A percentile compares a stretch with the other conserved stretches of the same genome.
Evolutionary conservation across 768 basidiomycete genomes (phyloP).

Genomic region (Mycena epipterygia): DNA sequence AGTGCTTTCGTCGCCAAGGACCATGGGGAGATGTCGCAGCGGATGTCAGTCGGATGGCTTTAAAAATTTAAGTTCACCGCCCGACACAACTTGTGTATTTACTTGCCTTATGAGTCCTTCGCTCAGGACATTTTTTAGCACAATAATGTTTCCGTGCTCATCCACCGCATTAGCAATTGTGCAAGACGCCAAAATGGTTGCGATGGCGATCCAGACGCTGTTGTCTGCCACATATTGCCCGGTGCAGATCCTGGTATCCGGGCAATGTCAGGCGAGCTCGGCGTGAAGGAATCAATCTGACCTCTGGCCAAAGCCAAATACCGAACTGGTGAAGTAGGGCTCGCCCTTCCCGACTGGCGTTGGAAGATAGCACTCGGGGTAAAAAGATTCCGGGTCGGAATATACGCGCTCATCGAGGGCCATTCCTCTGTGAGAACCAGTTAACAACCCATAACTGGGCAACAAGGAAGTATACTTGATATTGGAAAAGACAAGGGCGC

Average conservation of each 20-base stretch:
- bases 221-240: slow-evolving; percentile 62
- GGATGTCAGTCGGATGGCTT: slow-evolving; percentile 29
- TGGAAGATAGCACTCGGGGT: slow-evolving; percentile 43
- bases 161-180: slow-evolving; percentile 57
- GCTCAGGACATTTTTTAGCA: slow-evolving; percentile 55
- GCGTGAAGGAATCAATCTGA: not conserved
- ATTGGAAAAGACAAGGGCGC: slow-evolving; percentile 40
- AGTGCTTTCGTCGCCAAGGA: slow-evolving; percentile 6
- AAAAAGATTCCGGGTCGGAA: slow-evolving; percentile 43
- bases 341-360: slow-evolving; percentile 15
- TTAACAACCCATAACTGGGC: not conserved
- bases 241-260: slow-evolving; percentile 55
- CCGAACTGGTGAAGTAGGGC: slow-evolving; percentile 12
- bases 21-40: slow-evolving; percentile 25
- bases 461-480: slow-evolving; percentile 25
- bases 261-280: not conserved
- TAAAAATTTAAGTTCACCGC: not conserved
- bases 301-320: slow-evolving; percentile 31
- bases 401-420: slow-evolving; percentile 43
- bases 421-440: slow-evolving; percentile 38
- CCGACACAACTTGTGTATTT: not conserved
- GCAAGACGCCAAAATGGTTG: slow-evolving; percentile 61
- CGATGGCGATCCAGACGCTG: slow-evolving; percentile 61
- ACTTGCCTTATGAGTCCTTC: slow-evolving; percentile 61
- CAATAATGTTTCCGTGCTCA: slow-evolving; percentile 49